phyloP scores from a whole-genome alignment of 371 early-diverging fungal species.

The Circinella umbellata region DNA sequence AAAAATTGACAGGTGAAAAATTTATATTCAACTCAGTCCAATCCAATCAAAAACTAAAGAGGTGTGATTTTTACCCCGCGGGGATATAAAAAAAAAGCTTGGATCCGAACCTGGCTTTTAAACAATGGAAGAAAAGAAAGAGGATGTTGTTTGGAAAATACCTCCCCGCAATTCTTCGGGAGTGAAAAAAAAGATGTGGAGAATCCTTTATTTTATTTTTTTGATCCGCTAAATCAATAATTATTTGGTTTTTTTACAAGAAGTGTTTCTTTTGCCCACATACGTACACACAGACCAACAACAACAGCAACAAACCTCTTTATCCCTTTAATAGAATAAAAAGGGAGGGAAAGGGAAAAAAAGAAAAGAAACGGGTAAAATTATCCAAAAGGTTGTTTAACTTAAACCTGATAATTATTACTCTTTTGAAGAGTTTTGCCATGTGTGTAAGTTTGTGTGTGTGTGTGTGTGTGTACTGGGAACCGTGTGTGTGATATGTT shows the following conservation, averaged over 20 bases:
- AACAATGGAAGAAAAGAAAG: too few relatives aligned
- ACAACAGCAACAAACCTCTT: background rate
- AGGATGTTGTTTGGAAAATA: too few relatives aligned
- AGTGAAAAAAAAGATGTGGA: too few relatives aligned
- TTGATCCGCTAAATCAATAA: background rate
- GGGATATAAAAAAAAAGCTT: too few relatives aligned
- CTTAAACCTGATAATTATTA: background rate
- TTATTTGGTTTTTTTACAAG: too few relatives aligned
- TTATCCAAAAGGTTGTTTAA: background rate
- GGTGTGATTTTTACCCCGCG: background rate
- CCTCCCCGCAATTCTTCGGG: too few relatives aligned
- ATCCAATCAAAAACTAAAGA: too few relatives aligned
- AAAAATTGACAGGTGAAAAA: slow-evolving; percentile 1
- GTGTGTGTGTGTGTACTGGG: background rate
- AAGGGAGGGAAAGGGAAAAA: background rate
- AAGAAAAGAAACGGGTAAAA: slow-evolving; percentile 4
- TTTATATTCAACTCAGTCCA: background rate
- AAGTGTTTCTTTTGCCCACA: too few relatives aligned
- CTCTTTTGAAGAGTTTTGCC: background rate
- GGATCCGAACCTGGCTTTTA: too few relatives aligned
- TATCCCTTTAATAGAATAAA: background rate
- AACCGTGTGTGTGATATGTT: slow-evolving; percentile 4
- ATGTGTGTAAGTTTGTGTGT: too few relatives aligned
- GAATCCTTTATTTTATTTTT: background rate
- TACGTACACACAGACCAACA: too few relatives aligned